Conservation (phyloP, 2,329 filamentous ascomycete genomes). For the Xylariaceae sp. region DNA sequence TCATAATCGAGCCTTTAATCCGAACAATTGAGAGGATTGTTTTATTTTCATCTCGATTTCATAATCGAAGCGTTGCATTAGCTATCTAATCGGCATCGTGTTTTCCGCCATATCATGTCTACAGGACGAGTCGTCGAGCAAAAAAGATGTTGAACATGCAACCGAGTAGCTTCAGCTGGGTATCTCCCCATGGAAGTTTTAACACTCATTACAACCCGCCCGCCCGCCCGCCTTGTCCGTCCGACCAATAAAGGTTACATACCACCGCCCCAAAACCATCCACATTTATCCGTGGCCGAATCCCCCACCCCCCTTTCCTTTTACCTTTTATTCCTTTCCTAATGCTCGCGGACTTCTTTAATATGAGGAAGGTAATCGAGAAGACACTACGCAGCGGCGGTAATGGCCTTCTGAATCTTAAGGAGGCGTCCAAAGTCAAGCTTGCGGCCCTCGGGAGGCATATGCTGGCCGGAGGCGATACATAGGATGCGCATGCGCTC, state of each 20-base stretch:
- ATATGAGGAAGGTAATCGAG: too few relatives aligned
- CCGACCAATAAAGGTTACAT: background rate
- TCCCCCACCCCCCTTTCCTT: too few relatives aligned
- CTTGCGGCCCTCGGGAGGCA: slow-evolving; percentile 49
- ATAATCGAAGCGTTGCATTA: background rate
- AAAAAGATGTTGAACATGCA: too few relatives aligned
- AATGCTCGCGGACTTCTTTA: background rate
- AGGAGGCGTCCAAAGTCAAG: slow-evolving; percentile 46
- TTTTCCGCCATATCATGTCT: background rate
- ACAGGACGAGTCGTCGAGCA: too few relatives aligned
- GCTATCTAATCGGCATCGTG: background rate
- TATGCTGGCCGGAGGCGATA: slow-evolving; percentile 81
- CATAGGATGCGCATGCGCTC: slow-evolving; percentile 87
- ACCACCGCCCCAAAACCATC: background rate
- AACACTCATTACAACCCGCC: too few relatives aligned
- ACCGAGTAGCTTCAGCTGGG: too few relatives aligned
- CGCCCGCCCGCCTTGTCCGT: background rate
- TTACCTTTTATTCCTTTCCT: background rate
- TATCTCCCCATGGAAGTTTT: too few relatives aligned
- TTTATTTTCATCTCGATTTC: background rate
- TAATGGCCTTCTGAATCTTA: slow-evolving; percentile 33
- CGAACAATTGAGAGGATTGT: background rate
- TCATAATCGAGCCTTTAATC: background rate
- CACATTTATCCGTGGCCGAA: background rate
- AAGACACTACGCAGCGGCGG: slow-evolving; percentile 20